Percentiles rank a stretch among this genome's conserved stretches.
phyloP scores from a whole-genome alignment of 108 stramenopile species.

The Cyclotella sp. region DNA sequence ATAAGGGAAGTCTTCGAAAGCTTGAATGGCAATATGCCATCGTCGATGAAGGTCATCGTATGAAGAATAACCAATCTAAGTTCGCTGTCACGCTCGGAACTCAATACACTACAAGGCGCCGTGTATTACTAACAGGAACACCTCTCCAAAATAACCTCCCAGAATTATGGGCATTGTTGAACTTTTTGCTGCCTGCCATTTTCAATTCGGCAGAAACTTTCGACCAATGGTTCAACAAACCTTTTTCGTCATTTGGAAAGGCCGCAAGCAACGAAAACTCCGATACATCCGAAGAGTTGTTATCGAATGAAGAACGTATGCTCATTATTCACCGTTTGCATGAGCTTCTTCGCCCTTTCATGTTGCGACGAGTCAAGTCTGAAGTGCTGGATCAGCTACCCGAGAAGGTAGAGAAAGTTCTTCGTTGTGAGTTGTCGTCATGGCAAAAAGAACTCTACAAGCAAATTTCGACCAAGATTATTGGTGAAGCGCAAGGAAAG shows the following conservation, averaged over 20 bases:
- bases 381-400: slow-evolving; percentile 90
- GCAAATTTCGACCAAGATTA: slow-evolving; percentile 76
- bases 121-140: slow-evolving; percentile 98
- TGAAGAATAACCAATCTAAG: slow-evolving; percentile 95
- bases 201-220: slow-evolving; percentile 92
- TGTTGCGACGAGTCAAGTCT: slow-evolving; percentile 92
- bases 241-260: slow-evolving; percentile 82
- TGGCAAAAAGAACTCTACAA: slow-evolving; percentile 92
- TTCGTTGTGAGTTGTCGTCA: slow-evolving; percentile 84
- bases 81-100: slow-evolving; percentile 90
- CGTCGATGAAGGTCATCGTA: slow-evolving; percentile 97
- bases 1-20: slow-evolving; percentile 83
- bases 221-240: slow-evolving; percentile 91
- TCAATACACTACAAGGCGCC: slow-evolving; percentile 82
- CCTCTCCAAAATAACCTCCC: slow-evolving; percentile 97
- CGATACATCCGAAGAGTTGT: slow-evolving; percentile 61
- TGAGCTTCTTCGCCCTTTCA: slow-evolving; percentile 90
- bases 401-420: slow-evolving; percentile 90
- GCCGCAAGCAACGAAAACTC: slow-evolving; percentile 26
- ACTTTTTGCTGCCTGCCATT: slow-evolving; percentile 90
- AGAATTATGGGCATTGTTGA: slow-evolving; percentile 95
- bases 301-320: slow-evolving; percentile 90
- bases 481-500: slow-evolving; percentile 62
- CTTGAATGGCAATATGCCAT: slow-evolving; percentile 91
- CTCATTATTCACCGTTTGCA: slow-evolving; percentile 93